Evolutionary conservation across 345 rosid genomes (phyloP), one percentile per base, ranked within the genome.

Genomic region (Gossypium longicalyx): DNA sequence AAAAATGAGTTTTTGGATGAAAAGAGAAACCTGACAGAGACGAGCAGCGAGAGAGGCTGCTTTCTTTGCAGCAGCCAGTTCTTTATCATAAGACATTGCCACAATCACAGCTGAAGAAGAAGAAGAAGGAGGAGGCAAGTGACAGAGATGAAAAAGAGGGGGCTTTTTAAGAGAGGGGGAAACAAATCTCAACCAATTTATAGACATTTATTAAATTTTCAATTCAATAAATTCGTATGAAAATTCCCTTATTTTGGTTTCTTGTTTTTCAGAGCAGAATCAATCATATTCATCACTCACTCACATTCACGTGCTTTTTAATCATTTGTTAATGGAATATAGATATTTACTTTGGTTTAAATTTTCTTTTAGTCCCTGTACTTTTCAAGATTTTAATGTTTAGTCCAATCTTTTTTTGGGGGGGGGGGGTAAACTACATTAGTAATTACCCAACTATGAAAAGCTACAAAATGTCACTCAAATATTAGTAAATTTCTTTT

Each of bases 31-130:
- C 97, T 85, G 96, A 84, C 98, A 95, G 74, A 95, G 98, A 70
- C 89, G 86, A 82, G 99, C 89, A 41, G 99, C 97, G 49, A 95
- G 87, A 45, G 90, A 87, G 73, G 88, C 94, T 43, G 97, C 99
- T 77, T 87, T 91, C 92, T 88, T 93, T 80, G 99, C 99, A 38
- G 94, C 97, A 25, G 80, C 88, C 76, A 95, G 91, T 82, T 90
- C 96, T 82, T 88, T 89, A 44, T 84, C 90, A 80, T 95, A 95
- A 75, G 91, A 66, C 94, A 90, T 86, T 15, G 89, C 70, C 9
- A 74, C 67, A 20, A 76, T 64, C 41, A 68, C 13, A 1, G 83
- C 73, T 74, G 81, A 65, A 57, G 79, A 80, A n/a, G 74, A 67
- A 17, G 38, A 1, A 38, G 47, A 15, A 4, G 49, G 16, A 13